Evolutionary conservation across 305 asterid genomes (phyloP).

Genomic region (Fraxinus latifolia): DNA sequence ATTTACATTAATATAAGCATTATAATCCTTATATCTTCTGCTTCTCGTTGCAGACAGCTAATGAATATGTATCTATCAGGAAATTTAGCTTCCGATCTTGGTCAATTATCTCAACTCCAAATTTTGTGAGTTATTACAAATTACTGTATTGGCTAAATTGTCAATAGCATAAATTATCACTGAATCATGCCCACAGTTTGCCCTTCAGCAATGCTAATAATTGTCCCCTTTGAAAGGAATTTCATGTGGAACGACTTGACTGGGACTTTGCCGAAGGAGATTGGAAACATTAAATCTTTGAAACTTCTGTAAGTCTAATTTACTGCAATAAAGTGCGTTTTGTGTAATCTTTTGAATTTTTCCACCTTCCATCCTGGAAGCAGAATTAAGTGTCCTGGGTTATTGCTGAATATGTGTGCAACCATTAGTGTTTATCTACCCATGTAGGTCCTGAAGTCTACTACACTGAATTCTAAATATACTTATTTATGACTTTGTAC

Average conservation of each 20-base stretch:
- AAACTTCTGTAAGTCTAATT: conserved; percentile 36
- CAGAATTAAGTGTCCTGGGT: not conserved
- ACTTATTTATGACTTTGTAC: not conserved
- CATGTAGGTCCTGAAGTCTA: not conserved
- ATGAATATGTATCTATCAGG: conserved; percentile 47
- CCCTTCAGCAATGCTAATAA: conserved; percentile 17
- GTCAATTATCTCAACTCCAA: conserved; percentile 38
- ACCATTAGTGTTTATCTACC: not conserved
- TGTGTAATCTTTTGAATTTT: not conserved
- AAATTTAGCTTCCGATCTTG: conserved; percentile 46
- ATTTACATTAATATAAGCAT: not conserved
- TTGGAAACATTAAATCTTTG: conserved; percentile 35
- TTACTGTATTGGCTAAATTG: not conserved
- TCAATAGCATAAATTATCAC: not conserved
- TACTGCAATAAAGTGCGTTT: not conserved
- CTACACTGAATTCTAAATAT: not conserved
- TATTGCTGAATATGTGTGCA: not conserved
- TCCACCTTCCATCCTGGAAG: not conserved
- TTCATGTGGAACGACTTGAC: conserved; percentile 52
- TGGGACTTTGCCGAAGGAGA: conserved; percentile 49
- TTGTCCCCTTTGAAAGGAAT: conserved; percentile 28
- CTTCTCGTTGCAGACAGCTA: conserved; percentile 35
- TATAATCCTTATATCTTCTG: not conserved
- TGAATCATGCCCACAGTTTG: not conserved
- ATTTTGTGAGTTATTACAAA: conserved; percentile 32